Conservation (phyloP, 768 basidiomycete species). For the Cytidiella melzeri region DNA sequence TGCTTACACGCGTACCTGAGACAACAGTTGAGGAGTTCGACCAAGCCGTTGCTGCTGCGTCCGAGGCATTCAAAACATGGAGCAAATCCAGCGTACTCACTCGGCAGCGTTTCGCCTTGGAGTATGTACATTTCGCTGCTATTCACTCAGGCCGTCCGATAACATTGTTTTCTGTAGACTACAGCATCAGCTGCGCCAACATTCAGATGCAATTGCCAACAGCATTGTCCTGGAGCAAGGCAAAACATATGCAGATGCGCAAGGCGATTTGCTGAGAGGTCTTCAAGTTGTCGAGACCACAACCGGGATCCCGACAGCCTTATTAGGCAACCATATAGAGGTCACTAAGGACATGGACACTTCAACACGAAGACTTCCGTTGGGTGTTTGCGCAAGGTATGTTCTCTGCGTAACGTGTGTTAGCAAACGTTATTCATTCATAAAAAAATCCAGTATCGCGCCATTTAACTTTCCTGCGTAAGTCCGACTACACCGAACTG, state of each 20-base stretch:
- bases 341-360: slow-evolving; percentile 98
- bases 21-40: slow-evolving; percentile 78
- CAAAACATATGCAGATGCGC: slow-evolving; percentile 93
- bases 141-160: neutral
- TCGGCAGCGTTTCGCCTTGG: slow-evolving; percentile 82
- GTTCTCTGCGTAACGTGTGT: neutral
- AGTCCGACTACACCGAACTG: slow-evolving; percentile 20
- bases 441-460: slow-evolving; percentile 43
- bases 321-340: slow-evolving; percentile 92
- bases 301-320: slow-evolving; percentile 70
- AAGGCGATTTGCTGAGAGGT: slow-evolving; percentile 90
- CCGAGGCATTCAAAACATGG: slow-evolving; percentile 86
- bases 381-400: slow-evolving; percentile 79
- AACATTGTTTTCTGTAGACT: slow-evolving; percentile 42
- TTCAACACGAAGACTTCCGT: slow-evolving; percentile 71
- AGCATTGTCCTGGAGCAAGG: slow-evolving; percentile 96
- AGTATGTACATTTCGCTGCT: slow-evolving; percentile 50
- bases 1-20: slow-evolving; percentile 87
- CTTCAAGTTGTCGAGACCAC: slow-evolving; percentile 85
- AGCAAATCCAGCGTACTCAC: slow-evolving; percentile 77
- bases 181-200: slow-evolving; percentile 78
- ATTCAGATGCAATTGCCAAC: slow-evolving; percentile 78
- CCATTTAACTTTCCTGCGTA: slow-evolving; percentile 92
- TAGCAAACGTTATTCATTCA: neutral
- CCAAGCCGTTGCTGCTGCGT: slow-evolving; percentile 77